These are phyloP conservation scores for Pyrus betulifolia DNA, from an alignment of 306 rosid genomes.

Conservation along the genomic window DNA sequence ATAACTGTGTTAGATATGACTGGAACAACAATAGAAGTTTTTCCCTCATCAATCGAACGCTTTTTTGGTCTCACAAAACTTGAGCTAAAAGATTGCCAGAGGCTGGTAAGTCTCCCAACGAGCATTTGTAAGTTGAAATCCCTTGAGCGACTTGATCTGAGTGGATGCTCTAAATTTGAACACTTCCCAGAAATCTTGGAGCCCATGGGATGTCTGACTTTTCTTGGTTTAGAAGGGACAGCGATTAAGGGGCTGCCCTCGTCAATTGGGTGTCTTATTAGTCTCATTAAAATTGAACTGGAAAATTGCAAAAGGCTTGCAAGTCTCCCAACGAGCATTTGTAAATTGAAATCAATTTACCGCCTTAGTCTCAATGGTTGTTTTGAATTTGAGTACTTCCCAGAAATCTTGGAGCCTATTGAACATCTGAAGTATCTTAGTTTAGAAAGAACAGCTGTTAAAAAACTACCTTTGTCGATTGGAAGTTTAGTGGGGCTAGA, in stretches of 20 bases:
- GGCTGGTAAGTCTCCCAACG: neutral
- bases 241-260: neutral
- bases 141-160: neutral
- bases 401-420: slow-evolving; percentile 6
- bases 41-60: neutral
- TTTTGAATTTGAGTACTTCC: neutral
- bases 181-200: neutral
- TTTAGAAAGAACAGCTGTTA: neutral
- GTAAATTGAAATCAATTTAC: neutral
- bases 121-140: neutral
- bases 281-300: neutral
- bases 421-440: neutral
- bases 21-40: too few species aligned
- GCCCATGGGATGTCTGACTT: neutral
- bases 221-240: neutral
- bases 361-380: neutral
- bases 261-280: neutral
- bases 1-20: too few species aligned
- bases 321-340: neutral
- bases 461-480: neutral
- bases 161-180: neutral
- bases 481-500: neutral
- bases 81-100: neutral
- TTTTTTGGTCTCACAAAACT: neutral
- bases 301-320: neutral